Evolutionary conservation across 2,329 filamentous ascomycete genomes (phyloP), one percentile per base, ranked within the genome.

Genomic region (Pseudocercospora fijiensis): DNA sequence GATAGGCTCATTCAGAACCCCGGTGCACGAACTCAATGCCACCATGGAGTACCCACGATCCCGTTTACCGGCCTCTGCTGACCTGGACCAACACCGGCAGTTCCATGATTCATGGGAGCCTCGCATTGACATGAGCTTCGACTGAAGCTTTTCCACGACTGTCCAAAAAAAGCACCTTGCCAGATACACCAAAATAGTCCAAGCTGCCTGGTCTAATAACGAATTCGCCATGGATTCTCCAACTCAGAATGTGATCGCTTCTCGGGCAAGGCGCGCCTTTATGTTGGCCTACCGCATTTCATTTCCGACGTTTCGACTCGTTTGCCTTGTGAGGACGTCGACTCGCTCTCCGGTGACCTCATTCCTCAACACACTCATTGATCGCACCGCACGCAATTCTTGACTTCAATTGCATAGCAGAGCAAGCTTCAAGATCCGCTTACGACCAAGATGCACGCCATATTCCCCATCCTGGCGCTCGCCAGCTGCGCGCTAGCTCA

Each of bases 71-170:
- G 20, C 49, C 49, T 28, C 26, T 28, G 6, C 24, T 13, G 16
- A n/a, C 49, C 28, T 53, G 9, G 49, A 53, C 49, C 49, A 53
- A 53, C 49, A 26, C 24, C 49, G 49, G 49, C 49, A 53, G 49
- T 53, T 53, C 26, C 16, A n/a, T 24, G 11, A 18, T 2, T 4
- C 22, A 26, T 24, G 49, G 49, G 3, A 53, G 24, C 49, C 49
- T 16, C 28, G 49, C 24, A n/a, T 24, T 3, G 22, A 27, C 8
- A 4, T 53, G 49, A 53, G 26, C 49, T 53, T 53, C 18, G 16
- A 4, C 16, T n/a, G 7, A 16, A 28, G 26, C 26, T 28, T 26
- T 53, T 16, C 49, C 49, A 30, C 24, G 24, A 49, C 37, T 49
- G 45, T 22, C 20, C 18, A 26, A 53, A 53, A 30, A 4, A 53